Percentiles rank a stretch among this genome's conserved stretches.
phyloP scores from a whole-genome alignment of 306 rosid species.

The Sicyos edulis region DNA sequence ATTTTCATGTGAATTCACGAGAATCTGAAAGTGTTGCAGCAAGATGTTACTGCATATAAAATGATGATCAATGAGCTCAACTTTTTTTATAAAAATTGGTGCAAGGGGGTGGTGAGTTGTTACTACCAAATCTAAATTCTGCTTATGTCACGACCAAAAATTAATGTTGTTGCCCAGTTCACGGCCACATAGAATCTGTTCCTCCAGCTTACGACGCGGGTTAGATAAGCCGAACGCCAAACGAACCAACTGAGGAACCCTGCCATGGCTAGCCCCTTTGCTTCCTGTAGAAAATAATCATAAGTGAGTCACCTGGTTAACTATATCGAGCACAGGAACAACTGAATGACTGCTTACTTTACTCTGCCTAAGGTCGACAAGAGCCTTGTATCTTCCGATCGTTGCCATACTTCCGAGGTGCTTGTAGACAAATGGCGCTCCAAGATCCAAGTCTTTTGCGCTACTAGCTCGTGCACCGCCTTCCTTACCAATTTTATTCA shows the following conservation, averaged over 20 bases:
- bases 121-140: constrained; percentile 46
- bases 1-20: background rate
- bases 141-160: constrained; percentile 93
- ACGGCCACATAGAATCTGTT: constrained; percentile 85
- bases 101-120: constrained; percentile 17
- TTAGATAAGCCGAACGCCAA: constrained; percentile 84
- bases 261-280: constrained; percentile 69
- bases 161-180: constrained; percentile 85
- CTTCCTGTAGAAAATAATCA: constrained; percentile 44
- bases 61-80: background rate
- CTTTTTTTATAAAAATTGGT: background rate
- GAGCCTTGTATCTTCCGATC: constrained; percentile 88
- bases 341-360: constrained; percentile 42
- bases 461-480: constrained; percentile 65
- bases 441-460: constrained; percentile 42
- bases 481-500: constrained; percentile 64
- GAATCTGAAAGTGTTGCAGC: background rate
- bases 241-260: constrained; percentile 84
- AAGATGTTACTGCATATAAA: background rate
- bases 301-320: constrained; percentile 18
- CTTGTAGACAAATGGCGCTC: constrained; percentile 74
- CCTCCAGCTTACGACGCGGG: constrained; percentile 94
- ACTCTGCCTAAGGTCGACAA: constrained; percentile 89
- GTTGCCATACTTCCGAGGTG: constrained; percentile 97
- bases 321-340: background rate